Conservation (phyloP, 495 filamentous ascomycete genomes). For the Aspergillus cavernicola region DNA sequence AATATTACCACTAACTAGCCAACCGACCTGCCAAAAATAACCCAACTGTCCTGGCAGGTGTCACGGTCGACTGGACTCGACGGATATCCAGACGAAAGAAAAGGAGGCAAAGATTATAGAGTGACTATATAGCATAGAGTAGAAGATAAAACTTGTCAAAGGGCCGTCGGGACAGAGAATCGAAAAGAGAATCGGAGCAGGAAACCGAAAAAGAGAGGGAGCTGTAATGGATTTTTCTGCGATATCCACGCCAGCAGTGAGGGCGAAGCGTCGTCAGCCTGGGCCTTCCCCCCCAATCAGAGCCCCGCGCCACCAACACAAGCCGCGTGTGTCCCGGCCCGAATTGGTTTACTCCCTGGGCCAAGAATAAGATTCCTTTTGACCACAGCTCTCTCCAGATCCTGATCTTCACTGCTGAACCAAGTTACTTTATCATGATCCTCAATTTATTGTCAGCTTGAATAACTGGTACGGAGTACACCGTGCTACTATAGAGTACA, state of each 20-base stretch:
- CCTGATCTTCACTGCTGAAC: background rate
- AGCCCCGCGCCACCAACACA: slow-evolving; percentile 31
- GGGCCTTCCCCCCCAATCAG: slow-evolving; percentile 39
- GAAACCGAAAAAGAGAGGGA: slow-evolving; percentile 12
- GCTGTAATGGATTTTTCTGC: slow-evolving; percentile 14
- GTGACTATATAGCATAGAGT: slow-evolving; percentile 4
- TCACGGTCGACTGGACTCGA: slow-evolving; percentile 1
- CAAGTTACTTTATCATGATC: background rate
- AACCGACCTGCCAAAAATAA: slow-evolving; percentile 13
- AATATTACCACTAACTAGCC: slow-evolving; percentile 3
- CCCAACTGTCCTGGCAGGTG: background rate
- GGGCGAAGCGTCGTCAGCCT: slow-evolving; percentile 47
- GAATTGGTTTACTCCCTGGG: slow-evolving; percentile 26
- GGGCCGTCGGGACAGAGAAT: slow-evolving; percentile 7
- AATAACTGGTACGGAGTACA: background rate
- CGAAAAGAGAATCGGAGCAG: slow-evolving; percentile 11
- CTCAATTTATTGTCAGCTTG: background rate
- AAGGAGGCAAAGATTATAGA: background rate
- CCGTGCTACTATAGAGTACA: no score
- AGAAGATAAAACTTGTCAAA: slow-evolving; percentile 9
- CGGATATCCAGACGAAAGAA: background rate
- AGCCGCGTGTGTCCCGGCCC: slow-evolving; percentile 45
- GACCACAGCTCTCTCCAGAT: slow-evolving; percentile 25
- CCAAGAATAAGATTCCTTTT: no score
- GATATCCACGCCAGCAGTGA: slow-evolving; percentile 29